Evolutionary conservation across 768 basidiomycete genomes (phyloP).

Genomic region (Saitozyma podzolica): DNA sequence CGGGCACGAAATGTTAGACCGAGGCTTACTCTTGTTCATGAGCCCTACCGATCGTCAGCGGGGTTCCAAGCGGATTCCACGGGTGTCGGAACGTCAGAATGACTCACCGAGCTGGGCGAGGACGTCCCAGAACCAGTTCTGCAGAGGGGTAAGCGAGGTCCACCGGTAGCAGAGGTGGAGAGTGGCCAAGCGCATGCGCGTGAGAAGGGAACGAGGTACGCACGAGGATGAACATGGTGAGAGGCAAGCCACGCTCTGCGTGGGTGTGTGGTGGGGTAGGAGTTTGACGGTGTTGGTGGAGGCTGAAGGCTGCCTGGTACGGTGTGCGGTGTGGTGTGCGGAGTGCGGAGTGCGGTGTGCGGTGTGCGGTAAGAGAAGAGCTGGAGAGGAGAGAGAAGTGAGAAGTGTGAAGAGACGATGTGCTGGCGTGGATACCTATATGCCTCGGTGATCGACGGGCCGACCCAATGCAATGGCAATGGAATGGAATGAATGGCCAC

Average conservation of each 20-base stretch:
- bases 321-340: no score
- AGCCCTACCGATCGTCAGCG: slow-evolving; percentile 61
- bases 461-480: no score
- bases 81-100: no score
- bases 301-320: no score
- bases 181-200: no score
- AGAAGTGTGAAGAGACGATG: background rate
- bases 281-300: no score
- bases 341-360: background rate
- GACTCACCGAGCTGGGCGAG: slow-evolving; percentile 84
- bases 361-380: background rate
- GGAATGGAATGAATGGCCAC: no score
- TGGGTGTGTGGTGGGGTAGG: slow-evolving; percentile 6
- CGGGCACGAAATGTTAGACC: background rate
- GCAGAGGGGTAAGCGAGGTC: background rate
- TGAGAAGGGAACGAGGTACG: background rate
- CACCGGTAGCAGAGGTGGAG: no score
- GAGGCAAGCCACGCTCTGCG: background rate
- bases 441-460: background rate
- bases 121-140: slow-evolving; percentile 95
- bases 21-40: slow-evolving; percentile 75
- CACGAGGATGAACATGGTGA: slow-evolving; percentile 39
- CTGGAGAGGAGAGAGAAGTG: no score
- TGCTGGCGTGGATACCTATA: background rate
- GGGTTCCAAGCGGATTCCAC: background rate